These are phyloP conservation scores for Leucogyrophana mollusca DNA, from an alignment of 768 basidiomycete species.

Conservation along the genomic window DNA sequence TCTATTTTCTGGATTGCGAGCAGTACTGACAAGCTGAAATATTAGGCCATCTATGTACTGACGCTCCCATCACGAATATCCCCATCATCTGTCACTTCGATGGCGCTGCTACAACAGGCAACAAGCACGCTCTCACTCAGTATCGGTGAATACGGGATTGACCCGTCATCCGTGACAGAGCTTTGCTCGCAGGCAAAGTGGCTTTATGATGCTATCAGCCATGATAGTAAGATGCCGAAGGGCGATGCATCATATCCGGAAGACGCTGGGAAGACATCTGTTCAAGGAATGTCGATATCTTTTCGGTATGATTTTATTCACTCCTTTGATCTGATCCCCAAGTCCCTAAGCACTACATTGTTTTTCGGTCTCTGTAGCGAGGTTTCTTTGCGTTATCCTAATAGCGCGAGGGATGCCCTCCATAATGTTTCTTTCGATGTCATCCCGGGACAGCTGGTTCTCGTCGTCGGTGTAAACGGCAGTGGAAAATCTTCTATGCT, in stretches of 20 bases:
- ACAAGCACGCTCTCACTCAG: constrained; percentile 16
- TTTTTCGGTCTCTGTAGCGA: constrained; percentile 5
- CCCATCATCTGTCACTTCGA: constrained; percentile 27
- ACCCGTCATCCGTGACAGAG: constrained; percentile 8
- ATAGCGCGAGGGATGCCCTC: constrained; percentile 18
- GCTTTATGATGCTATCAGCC: constrained; percentile 20
- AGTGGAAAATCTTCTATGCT: constrained; percentile 36
- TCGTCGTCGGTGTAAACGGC: constrained; percentile 29
- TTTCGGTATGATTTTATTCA: constrained; percentile 16
- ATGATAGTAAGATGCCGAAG: constrained; percentile 14
- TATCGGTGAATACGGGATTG: constrained; percentile 8
- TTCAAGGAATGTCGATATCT: constrained; percentile 24
- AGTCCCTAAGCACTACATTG: neutral
- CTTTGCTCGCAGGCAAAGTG: constrained; percentile 15
- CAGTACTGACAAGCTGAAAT: constrained; percentile 6
- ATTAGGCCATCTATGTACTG: constrained; percentile 25
- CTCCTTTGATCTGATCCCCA: neutral
- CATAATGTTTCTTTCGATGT: constrained; percentile 25
- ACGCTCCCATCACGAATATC: constrained; percentile 22
- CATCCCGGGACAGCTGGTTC: constrained; percentile 25
- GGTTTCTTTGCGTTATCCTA: constrained; percentile 23
- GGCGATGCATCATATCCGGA: constrained; percentile 21
- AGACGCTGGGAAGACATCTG: neutral
- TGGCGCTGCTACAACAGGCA: constrained; percentile 35
- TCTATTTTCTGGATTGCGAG: constrained; percentile 16